These are phyloP conservation scores for Heritiera littoralis DNA, from an alignment of 345 rosid genomes.

Conservation along the genomic window DNA sequence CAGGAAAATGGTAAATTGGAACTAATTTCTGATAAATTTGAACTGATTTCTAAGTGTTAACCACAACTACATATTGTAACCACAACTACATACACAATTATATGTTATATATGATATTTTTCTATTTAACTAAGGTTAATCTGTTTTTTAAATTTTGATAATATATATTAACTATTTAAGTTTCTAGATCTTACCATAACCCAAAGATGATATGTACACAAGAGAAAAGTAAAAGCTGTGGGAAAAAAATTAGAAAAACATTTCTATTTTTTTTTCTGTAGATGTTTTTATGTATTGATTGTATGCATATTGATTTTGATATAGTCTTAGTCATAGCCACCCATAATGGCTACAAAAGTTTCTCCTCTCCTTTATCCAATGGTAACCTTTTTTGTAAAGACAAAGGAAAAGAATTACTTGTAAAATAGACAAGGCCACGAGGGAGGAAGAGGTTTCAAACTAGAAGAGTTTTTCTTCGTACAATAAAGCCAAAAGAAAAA, in stretches of 20 bases:
- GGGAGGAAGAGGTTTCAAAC: constrained; percentile 1
- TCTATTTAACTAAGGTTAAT: too few relatives aligned
- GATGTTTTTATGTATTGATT: not conserved
- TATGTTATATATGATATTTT: too few relatives aligned
- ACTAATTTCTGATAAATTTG: too few relatives aligned
- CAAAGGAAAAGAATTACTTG: not conserved
- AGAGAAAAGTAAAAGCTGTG: not conserved
- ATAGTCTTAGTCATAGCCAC: not conserved
- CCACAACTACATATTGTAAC: not conserved
- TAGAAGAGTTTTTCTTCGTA: constrained; percentile 3
- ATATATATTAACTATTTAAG: not conserved
- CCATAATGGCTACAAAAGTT: not conserved
- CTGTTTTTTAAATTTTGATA: too few relatives aligned
- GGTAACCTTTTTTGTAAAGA: not conserved
- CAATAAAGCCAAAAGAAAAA: constrained; percentile 10
- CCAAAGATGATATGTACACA: too few relatives aligned
- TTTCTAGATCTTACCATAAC: not conserved
- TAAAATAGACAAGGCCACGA: not conserved
- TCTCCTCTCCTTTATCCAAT: not conserved
- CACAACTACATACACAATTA: not conserved
- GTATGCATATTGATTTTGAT: not conserved
- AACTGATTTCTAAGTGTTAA: too few relatives aligned
- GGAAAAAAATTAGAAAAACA: not conserved
- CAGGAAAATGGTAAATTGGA: too few relatives aligned
- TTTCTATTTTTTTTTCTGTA: not conserved